Base-by-base conservation (phyloP, 192 early-diverging fungal genomes). In the Umbelopsis sp. region DNA sequence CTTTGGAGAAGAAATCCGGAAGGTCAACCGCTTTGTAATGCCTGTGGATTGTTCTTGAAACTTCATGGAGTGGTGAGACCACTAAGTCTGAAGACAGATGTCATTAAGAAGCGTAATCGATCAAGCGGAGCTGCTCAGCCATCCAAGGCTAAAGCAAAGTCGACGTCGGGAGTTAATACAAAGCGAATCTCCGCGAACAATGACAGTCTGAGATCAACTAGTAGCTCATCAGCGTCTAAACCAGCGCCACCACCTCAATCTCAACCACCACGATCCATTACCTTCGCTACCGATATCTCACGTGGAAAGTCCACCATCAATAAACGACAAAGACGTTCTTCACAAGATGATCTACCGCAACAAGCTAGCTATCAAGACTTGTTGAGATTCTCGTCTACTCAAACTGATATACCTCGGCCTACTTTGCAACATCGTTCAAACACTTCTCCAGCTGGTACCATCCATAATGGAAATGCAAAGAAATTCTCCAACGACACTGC, bases 11-110 rank as follows among this genome's bases (percentile, higher is more conserved):
- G 95, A 17, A 87, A 93, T 76, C 83, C 87, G 11, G 80, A 87
- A 32, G 96, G 96, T 20, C 88, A 90, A 59, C 85, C 93, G 7
- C 87, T 98, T 14, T 98, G 97, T 77, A 98, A 98, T 66, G 96
- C 95, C 0, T 98, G 97, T 79, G 97, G 95, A 10, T 82, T 98
- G 50, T 98, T 91, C 81, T 86, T 87, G 69, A 98, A 97, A 82
- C 87, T 98, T 22, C 97, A 98, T 75, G 91, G 91, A 21, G 87
- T 89, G 10, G 79, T 84, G 1, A 78, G 97, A 51, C 97, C 97
- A 3, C 80, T 91, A 51, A 87, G 87, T 49, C 85, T 98, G 77
- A 94, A 92, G 75, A 90, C 90, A 1, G 89, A 94, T 70, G 90
- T 94, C 7, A 94, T 98, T 66, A 84, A 90, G 75, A 94, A 93